These are phyloP conservation scores for Nevesoporus exiguus DNA, from an alignment of 768 basidiomycete species.

Conservation along the genomic window DNA sequence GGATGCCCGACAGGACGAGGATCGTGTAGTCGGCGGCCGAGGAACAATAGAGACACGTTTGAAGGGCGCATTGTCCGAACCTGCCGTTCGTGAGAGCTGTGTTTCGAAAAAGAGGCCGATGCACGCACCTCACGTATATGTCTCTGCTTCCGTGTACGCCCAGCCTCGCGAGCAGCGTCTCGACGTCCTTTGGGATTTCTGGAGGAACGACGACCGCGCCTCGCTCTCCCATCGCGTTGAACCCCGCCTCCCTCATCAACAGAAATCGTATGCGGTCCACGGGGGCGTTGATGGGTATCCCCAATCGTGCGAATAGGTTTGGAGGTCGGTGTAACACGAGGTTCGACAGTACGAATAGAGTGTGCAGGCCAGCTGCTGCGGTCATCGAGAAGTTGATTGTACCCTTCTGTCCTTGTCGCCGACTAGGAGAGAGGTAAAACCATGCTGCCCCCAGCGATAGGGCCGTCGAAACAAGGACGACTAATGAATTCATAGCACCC, in stretches of 20 bases:
- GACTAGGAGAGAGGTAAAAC: conserved; percentile 14
- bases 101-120: not conserved
- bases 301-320: conserved; percentile 59
- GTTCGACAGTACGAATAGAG: conserved; percentile 15
- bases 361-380: conserved; percentile 14
- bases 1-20: conserved; percentile 50
- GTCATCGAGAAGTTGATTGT: conserved; percentile 4
- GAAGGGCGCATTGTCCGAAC: conserved; percentile 64
- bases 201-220: conserved; percentile 11
- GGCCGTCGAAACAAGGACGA: conserved; percentile 11
- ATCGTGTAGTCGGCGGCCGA: conserved; percentile 58
- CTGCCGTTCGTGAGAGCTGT: conserved; percentile 32
- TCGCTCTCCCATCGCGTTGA: conserved; percentile 23
- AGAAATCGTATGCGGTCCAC: conserved; percentile 48
- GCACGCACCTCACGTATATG: conserved; percentile 54
- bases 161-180: conserved; percentile 52
- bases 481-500: conserved; percentile 3
- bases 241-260: conserved; percentile 42
- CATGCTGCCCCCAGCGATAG: conserved; percentile 17
- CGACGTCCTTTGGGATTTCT: conserved; percentile 46
- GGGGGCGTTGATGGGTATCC: conserved; percentile 51
- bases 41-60: conserved; percentile 64
- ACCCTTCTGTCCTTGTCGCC: conserved; percentile 1
- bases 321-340: conserved; percentile 40
- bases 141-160: conserved; percentile 54